Percentiles rank a stretch among this genome's conserved stretches.
These are phyloP conservation scores for Coccomyxa sp. DNA, from an alignment of 139 green algal species.

Conservation along the genomic window DNA sequence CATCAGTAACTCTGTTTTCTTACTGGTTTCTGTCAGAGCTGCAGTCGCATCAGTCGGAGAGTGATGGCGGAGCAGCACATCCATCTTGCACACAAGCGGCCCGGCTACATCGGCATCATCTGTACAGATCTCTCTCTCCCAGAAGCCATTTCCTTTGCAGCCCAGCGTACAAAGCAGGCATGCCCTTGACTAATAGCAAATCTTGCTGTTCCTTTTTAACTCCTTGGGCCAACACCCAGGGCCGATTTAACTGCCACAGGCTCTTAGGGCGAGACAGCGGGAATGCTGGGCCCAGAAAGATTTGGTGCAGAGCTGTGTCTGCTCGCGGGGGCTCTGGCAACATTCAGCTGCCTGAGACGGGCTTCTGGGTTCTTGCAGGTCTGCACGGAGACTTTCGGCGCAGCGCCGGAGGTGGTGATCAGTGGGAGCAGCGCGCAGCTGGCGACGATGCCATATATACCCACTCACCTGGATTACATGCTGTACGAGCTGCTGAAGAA, in stretches of 20 bases:
- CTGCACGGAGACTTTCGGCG: slow-evolving; percentile 77
- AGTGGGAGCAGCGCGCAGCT: slow-evolving; percentile 34
- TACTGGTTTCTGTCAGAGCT: no score
- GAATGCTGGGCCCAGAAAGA: neutral
- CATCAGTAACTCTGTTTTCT: no score
- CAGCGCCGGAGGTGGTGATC: slow-evolving; percentile 62
- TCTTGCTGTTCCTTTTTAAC: neutral
- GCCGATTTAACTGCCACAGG: no score
- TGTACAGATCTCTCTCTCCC: slow-evolving; percentile 58
- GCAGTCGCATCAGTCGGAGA: slow-evolving; percentile 63
- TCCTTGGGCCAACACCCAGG: no score
- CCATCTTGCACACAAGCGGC: slow-evolving; percentile 42
- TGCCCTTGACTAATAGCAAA: neutral
- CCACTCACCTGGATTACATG: slow-evolving; percentile 90
- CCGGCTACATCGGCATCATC: slow-evolving; percentile 72
- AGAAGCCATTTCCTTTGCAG: slow-evolving; percentile 66
- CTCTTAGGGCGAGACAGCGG: no score
- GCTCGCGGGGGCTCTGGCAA: no score
- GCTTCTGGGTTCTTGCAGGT: slow-evolving; percentile 32
- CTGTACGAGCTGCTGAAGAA: slow-evolving; percentile 92
- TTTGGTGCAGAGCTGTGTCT: neutral
- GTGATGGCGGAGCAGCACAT: slow-evolving; percentile 94
- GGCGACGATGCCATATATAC: slow-evolving; percentile 74
- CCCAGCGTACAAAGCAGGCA: slow-evolving; percentile 55
- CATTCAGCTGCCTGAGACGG: no score